phyloP scores from a whole-genome alignment of 805 yeast genomes.

The Suhomyces pyralidae region DNA sequence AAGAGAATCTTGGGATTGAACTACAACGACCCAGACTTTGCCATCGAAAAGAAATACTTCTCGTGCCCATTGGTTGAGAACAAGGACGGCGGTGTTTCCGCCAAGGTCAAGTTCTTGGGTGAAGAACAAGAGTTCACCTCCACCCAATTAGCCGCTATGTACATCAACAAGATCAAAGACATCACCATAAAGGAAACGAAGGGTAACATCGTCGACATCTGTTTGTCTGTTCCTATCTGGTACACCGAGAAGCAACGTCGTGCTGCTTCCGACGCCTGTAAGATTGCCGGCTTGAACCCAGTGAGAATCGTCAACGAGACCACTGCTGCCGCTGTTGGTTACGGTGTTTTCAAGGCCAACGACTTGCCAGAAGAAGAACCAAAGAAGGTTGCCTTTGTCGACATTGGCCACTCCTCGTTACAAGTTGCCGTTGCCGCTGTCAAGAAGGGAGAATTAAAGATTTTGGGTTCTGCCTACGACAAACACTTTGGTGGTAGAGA shows the following conservation, averaged over 20 bases:
- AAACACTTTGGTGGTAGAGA: conserved; percentile 98
- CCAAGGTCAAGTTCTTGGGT: conserved; percentile 82
- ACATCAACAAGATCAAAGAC: conserved; percentile 82
- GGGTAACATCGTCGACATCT: conserved; percentile 78
- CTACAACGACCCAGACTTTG: conserved; percentile 71
- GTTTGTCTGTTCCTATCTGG: conserved; percentile 96
- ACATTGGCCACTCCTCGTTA: conserved; percentile 95
- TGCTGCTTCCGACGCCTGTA: conserved; percentile 92
- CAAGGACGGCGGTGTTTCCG: conserved; percentile 72
- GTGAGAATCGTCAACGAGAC: conserved; percentile 96
- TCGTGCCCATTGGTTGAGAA: conserved; percentile 69
- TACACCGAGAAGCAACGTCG: conserved; percentile 96
- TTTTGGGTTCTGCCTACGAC: conserved; percentile 88
- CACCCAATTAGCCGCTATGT: conserved; percentile 93
- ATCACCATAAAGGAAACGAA: conserved; percentile 80
- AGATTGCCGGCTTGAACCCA: conserved; percentile 95
- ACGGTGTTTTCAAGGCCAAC: conserved; percentile 93
- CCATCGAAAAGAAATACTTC: conserved; percentile 68
- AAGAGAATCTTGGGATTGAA: conserved; percentile 88
- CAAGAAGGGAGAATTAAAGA: conserved; percentile 94
- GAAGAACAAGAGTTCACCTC: conserved; percentile 76
- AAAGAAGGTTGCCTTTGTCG: conserved; percentile 87
- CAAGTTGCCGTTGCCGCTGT: conserved; percentile 86
- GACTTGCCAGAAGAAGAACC: conserved; percentile 94
- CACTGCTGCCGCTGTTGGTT: conserved; percentile 98